Evolutionary conservation across 495 filamentous ascomycete species (phyloP), one percentile per base, ranked within the genome.

Genomic region (Letharia columbiana): DNA sequence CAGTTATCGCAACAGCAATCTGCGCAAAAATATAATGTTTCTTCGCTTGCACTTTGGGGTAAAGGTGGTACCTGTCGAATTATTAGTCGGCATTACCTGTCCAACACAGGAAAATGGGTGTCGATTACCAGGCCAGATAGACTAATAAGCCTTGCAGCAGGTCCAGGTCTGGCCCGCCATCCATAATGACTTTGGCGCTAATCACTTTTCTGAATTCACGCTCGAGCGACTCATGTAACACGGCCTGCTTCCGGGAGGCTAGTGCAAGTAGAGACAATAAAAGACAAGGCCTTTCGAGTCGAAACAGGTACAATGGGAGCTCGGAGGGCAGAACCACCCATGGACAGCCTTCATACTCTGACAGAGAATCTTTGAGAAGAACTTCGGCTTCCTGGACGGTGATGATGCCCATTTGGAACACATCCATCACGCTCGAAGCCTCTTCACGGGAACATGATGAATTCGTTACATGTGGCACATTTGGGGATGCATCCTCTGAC

Each of bases 71-170:
- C 44, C 44, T 47, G 18, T 47, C 15, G 44, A 18, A 20, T 20
- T 18, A 6, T 20, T 3, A 7, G 44, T 47, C 44, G n/a, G n/a
- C n/a, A n/a, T n/a, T n/a, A 47, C 18, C 13, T 20, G 4, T 15
- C 7, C 13, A 17, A 3, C 13, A 20, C 13, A 20, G 2, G 4
- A 5, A 47, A 18, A 20, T 20, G 44, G 18, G 13, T 47, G 12
- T 47, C 17, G 18, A 47, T 47, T 47, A 47, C 72, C 72, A 74
- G 23, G 67, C 65, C 50, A 74, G 56, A 37, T 74, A 60, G 31
- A 70, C 52, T 39, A 73, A 62, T 45, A 74, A 62, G 31, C 72
- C 71, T 61, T 73, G 71, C 18, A 74, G 68, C 11, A 71, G 69
- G 60, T 74, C 72, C 56, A 74, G 18, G 62, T 73, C 64, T 57